Conservation (phyloP, 106 monocot species). For the Dendrobium huoshanense region DNA sequence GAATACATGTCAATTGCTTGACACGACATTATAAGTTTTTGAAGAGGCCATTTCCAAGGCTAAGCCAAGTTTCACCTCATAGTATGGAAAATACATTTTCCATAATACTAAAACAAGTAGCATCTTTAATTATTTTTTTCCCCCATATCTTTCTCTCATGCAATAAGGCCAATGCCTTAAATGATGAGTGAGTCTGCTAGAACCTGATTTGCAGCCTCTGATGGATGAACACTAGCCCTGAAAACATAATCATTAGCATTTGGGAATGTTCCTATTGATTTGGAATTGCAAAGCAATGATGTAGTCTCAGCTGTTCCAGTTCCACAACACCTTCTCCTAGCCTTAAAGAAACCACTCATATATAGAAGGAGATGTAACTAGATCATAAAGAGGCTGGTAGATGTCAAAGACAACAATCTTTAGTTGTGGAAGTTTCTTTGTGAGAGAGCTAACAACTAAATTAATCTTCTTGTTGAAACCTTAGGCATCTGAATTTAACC, state of each 20-base stretch:
- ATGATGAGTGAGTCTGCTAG: conserved; percentile 52
- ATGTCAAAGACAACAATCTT: conserved; percentile 77
- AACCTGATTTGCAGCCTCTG: conserved; percentile 74
- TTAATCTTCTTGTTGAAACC: conserved; percentile 66
- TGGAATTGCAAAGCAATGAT: conserved; percentile 63
- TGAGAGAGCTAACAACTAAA: conserved; percentile 23
- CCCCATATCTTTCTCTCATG: conserved; percentile 9
- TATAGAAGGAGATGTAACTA: conserved; percentile 34
- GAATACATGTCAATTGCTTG: not conserved
- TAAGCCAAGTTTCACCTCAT: not conserved
- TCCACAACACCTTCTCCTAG: conserved; percentile 73
- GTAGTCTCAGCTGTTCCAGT: conserved; percentile 70
- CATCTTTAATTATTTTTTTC: not conserved
- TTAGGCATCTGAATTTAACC: conserved; percentile 55
- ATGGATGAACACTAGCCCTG: conserved; percentile 82
- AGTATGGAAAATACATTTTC: not conserved
- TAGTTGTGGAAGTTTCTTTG: conserved; percentile 33
- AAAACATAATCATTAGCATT: conserved; percentile 82
- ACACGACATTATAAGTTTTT: not conserved
- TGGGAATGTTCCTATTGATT: conserved; percentile 60
- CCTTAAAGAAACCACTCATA: conserved; percentile 64
- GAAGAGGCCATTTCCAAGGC: not conserved
- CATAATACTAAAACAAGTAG: not conserved
- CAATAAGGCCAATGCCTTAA: conserved; percentile 47
- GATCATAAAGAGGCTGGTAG: conserved; percentile 64